Base-by-base conservation (phyloP, 1,284 basidiomycete species). In the Cryptococcus hybrid region DNA sequence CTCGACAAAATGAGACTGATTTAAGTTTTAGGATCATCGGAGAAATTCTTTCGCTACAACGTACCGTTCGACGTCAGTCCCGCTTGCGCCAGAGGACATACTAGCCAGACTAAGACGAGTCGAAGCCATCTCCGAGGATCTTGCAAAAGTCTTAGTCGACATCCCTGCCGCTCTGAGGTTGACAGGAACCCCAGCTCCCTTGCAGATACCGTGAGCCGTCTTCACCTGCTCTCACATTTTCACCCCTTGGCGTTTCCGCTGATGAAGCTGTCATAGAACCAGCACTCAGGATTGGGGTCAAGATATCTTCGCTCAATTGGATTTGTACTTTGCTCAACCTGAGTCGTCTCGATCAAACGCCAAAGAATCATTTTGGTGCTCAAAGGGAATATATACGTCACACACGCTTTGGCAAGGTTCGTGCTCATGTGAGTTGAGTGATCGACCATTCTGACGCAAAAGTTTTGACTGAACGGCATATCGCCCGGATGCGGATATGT, bases 331-430 rank as follows among this genome's bases (percentile, higher is more conserved):
- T 51, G 6, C 62, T 3, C n/a, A 66, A 48, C 64, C 66, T 3
- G 60, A 59, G 56, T 59, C 63, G 34, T 58, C 57, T n/a, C 63
- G 63, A 47, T 56, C 58, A 12, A 30, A 3, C 30, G 61, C 66
- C 13, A 63, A 63, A 46, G 66, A 68, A 51, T 63, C 60, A 5
- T 67, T 60, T 37, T 69, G 34, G 67, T 69, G 3, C 18, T 69
- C 13, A 63, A 61, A 48, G 67, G 62, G 12, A 69, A 69, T 47
- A 64, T 69, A 13, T 65, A 69, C 38, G 67, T 69, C 13, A 69
- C 67, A 13, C 47, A 67, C 42, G 65, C 67, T 7, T 61, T 69
- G 61, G 65, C 64, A 3, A 42, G 63, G 24, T 51, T 69, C 40
- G 42, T 61, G 12, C 42, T 69, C 11, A 65, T 69, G 59, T 67